Evolutionary conservation across 2,329 filamentous ascomycete genomes (phyloP), one percentile per base, ranked within the genome.

Genomic region (Penicillium sp.): DNA sequence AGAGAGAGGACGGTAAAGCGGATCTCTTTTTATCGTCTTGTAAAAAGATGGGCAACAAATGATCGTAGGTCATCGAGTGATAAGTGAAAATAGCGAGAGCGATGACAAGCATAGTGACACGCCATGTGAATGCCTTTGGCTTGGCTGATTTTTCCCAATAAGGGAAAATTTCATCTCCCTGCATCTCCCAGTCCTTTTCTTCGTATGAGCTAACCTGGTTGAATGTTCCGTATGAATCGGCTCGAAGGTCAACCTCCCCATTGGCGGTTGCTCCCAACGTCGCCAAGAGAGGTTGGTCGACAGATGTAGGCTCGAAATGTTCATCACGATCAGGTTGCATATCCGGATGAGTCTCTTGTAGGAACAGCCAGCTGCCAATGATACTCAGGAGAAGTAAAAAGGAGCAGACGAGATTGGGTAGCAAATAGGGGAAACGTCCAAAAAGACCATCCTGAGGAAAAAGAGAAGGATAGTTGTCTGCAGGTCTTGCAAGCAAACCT

Each of bases 11-110:
- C 27, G 55, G 43, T 69, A 67, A n/a, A 67, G 65, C 59, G 1
- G 64, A 59, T 24, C 75, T 62, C 6, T 78, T 71, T 43, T 78
- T 73, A 46, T 78, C 70, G 66, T 96, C 92, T 72, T 97, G 92
- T 51, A 96, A 86, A 76, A 96, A 97, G 58, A 97, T 96, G 8
- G 93, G 93, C 53, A 96, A 81, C 1, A 97, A 83, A 71, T 96
- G 90, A 69, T 97, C 93, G 75, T 91, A 97, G 0, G 90, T 92
- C 92, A 97, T 97, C 37, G 89, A 91, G 76, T 97, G 93, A 72
- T 96, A 96, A 4, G 91, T 95, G 77, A 96, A 96, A 61, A 97
- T 90, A 45, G 89, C 90, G 48, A 97, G 78, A 1, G 93, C 89
- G n/a, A 91, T 69, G 39, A 95, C 86, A 52, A 96, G 84, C 74